Evolutionary conservation across 148 eudicot species (phyloP), one percentile per base, ranked within the genome.

Genomic region (Vaccinium corymbosum): DNA sequence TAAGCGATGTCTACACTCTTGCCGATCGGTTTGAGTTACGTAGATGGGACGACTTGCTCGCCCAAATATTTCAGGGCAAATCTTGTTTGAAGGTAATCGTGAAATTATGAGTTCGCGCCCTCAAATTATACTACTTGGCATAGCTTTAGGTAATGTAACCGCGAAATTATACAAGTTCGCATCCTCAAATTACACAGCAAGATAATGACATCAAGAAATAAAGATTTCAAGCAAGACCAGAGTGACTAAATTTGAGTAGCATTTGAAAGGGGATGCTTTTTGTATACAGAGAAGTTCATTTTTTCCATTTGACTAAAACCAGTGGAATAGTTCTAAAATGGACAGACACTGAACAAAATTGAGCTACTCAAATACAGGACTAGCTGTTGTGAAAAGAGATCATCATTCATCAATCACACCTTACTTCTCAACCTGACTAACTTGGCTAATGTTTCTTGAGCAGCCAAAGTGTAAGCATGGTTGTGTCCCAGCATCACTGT

Each of bases 401-500:
- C 6, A 57, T 17, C 9, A 38, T 35, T 22, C 27, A 20, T 7
- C 19, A 46, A 61, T 92, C 88, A 94, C 49, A 93, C 90, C 87
- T 91, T 95, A 79, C 97, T 93, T 84, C 98, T 90, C 88, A 90
- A 88, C 83, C 98, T 93, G 6, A 95, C 98, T 80, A 95, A 85
- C 90, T 93, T 94, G 4, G 98, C 98, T 81, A 95, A 82, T 76
- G 97, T 95, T 86, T 95, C 94, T 84, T 95, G 98, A 71, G 98
- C 98, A 87, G 95, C 93, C 85, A 95, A 78, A 9, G 98, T 95
- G 22, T 89, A 94, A 32, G 91, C 91, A 88, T 95, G 95, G 84
- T 89, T 91, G 76, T 93, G 98, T 8, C 98, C 98, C 59, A 95
- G 74, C 98, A 95, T 93, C 61, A 95, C 98, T 13, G 98, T 95